A percentile compares a stretch with the other conserved stretches of the same genome.
These are phyloP conservation scores for Globisporangium cederbergense DNA, from an alignment of 352 stramenopile genomes.

Conservation along the genomic window DNA sequence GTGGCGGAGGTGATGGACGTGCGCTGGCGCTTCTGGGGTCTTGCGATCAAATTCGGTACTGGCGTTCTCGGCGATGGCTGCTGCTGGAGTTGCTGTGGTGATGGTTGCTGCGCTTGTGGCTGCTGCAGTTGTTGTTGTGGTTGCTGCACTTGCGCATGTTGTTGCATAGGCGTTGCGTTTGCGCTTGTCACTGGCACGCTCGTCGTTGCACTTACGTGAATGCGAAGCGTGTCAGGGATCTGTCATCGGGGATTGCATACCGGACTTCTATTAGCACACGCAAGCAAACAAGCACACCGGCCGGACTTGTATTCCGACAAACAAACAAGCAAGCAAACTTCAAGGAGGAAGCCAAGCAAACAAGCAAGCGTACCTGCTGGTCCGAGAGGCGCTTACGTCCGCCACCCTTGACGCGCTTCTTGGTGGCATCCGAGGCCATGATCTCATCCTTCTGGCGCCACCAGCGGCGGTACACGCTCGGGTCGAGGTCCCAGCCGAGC, in stretches of 20 bases:
- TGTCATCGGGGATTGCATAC: conserved; percentile 8
- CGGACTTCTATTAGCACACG: conserved; percentile 1
- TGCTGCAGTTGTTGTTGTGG: not conserved
- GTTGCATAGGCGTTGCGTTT: not conserved
- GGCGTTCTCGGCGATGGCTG: conserved; percentile 1
- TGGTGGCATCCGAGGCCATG: conserved; percentile 10
- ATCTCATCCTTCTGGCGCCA: conserved; percentile 13
- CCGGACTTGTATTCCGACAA: conserved; percentile 6
- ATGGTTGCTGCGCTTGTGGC: not conserved
- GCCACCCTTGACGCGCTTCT: conserved; percentile 12
- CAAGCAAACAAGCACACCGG: not conserved
- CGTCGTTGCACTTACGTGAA: conserved; percentile 13
- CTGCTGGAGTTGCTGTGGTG: not conserved
- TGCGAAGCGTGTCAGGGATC: not conserved
- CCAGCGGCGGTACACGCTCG: conserved; percentile 11
- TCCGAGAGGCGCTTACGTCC: conserved; percentile 13
- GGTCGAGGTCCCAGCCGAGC: conserved; percentile 8
- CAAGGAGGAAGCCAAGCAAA: not conserved
- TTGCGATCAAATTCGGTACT: conserved; percentile 13
- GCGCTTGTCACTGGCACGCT: conserved; percentile 3
- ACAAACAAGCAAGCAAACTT: not conserved
- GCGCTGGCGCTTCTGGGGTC: conserved; percentile 9
- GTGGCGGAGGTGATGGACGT: not conserved
- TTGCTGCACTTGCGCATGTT: not conserved
- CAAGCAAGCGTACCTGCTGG: not conserved